Percentiles rank a stretch among this genome's conserved stretches.
Conservation (phyloP, 345 rosid species). For the Anastatica hierochuntica region DNA sequence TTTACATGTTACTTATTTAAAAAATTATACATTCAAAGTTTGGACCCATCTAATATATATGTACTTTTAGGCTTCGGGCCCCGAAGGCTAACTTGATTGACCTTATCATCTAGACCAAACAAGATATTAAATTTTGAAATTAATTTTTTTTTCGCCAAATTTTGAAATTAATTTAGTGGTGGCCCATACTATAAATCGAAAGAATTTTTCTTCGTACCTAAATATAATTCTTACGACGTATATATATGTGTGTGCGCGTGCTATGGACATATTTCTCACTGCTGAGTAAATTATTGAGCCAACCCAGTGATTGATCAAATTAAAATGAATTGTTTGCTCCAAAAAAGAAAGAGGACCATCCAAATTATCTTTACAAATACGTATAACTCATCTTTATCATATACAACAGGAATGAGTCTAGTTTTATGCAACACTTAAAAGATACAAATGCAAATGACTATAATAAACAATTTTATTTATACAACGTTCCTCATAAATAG, state of each 20-base stretch:
- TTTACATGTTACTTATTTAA: too few species aligned
- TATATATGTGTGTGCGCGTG: too few species aligned
- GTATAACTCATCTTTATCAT: not conserved
- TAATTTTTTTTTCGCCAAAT: too few species aligned
- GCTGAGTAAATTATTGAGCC: not conserved
- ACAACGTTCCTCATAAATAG: too few species aligned
- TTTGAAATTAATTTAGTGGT: conserved; percentile 8
- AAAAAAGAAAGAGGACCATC: not conserved
- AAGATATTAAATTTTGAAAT: not conserved
- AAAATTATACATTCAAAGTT: not conserved
- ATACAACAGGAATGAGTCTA: too few species aligned
- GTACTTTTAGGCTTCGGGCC: conserved; percentile 7
- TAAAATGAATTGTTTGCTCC: not conserved
- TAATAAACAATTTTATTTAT: too few species aligned
- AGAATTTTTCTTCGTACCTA: conserved; percentile 1
- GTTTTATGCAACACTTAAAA: too few species aligned
- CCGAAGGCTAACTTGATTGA: conserved; percentile 8
- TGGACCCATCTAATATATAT: not conserved
- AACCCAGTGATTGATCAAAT: not conserved
- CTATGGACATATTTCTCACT: not conserved
- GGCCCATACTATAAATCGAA: conserved; percentile 12
- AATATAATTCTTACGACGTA: not conserved
- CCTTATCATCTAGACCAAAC: conserved; percentile 14
- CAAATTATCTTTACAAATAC: not conserved
- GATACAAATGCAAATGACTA: too few species aligned